These are phyloP conservation scores for Mortierella claussenii DNA, from an alignment of 192 early-diverging fungal genomes.

Conservation along the genomic window DNA sequence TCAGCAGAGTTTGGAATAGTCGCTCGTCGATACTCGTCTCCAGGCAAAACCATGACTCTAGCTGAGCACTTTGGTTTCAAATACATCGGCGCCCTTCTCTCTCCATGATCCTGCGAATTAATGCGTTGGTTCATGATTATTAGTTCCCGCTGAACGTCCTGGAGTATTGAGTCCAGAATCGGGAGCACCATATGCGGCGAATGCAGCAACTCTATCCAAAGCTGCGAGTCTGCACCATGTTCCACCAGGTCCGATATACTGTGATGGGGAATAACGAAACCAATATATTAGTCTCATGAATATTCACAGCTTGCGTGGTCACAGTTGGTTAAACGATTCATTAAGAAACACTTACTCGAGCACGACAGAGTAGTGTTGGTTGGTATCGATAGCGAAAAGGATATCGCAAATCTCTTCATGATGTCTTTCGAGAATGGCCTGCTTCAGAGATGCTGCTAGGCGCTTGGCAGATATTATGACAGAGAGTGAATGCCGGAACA, in stretches of 20 bases:
- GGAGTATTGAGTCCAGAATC: slow-evolving; percentile 31
- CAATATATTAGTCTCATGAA: no score
- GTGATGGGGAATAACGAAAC: no score
- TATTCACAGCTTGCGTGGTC: no score
- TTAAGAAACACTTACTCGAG: slow-evolving; percentile 46
- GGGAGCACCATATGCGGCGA: slow-evolving; percentile 43
- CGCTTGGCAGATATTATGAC: no score
- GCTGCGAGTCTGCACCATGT: slow-evolving; percentile 9
- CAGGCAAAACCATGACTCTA: slow-evolving; percentile 33
- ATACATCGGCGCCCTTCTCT: slow-evolving; percentile 9
- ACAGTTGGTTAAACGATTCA: background rate
- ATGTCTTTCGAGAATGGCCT: slow-evolving; percentile 32
- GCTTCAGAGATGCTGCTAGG: slow-evolving; percentile 10
- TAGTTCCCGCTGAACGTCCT: slow-evolving; percentile 36
- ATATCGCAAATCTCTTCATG: slow-evolving; percentile 39
- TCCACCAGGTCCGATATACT: slow-evolving; percentile 41
- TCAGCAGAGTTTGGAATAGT: slow-evolving; percentile 69
- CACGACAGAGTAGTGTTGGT: slow-evolving; percentile 38
- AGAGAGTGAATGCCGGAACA: no score
- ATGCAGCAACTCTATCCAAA: slow-evolving; percentile 16
- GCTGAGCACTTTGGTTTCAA: slow-evolving; percentile 45
- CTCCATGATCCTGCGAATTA: background rate
- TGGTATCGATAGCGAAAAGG: slow-evolving; percentile 23
- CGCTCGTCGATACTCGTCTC: slow-evolving; percentile 46
- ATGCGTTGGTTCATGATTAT: slow-evolving; percentile 6